Evolutionary conservation across 176 grass and related monocot species (phyloP).

Genomic region (Carex scoparia): DNA sequence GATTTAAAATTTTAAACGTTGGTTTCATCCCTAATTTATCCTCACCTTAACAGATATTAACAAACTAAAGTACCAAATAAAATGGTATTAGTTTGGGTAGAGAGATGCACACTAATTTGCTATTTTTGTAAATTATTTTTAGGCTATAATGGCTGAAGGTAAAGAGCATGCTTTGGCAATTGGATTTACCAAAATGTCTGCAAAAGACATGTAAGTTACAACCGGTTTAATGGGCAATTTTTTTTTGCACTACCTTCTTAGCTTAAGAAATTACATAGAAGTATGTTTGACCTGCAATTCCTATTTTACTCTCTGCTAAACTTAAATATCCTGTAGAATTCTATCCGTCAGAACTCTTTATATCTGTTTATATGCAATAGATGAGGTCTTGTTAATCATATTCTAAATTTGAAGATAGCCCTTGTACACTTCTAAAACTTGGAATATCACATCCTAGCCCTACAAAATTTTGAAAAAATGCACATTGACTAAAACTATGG

Average conservation of each 20-base stretch:
- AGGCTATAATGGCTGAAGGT: slow-evolving; percentile 99
- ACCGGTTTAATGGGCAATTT: background rate
- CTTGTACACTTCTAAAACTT: background rate
- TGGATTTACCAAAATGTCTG: slow-evolving; percentile 94
- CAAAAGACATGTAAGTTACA: slow-evolving; percentile 81
- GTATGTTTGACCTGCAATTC: background rate
- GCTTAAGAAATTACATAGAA: background rate
- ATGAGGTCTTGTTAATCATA: no score
- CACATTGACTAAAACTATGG: background rate
- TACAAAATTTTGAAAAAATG: background rate
- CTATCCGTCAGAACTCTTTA: background rate
- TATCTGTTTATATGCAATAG: background rate
- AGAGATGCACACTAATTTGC: background rate
- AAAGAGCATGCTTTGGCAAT: slow-evolving; percentile 90
- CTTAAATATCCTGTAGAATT: background rate
- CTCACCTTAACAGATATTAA: background rate
- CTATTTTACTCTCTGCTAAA: background rate
- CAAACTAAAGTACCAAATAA: background rate
- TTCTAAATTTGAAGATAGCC: background rate
- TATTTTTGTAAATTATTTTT: background rate
- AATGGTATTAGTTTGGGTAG: background rate
- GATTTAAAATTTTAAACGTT: background rate
- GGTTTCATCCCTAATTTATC: background rate
- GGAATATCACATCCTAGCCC: background rate
- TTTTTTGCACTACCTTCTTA: background rate